A percentile compares a stretch with the other conserved stretches of the same genome.
Conservation (phyloP, 805 yeast species). For the Nakazawaea peltata region DNA sequence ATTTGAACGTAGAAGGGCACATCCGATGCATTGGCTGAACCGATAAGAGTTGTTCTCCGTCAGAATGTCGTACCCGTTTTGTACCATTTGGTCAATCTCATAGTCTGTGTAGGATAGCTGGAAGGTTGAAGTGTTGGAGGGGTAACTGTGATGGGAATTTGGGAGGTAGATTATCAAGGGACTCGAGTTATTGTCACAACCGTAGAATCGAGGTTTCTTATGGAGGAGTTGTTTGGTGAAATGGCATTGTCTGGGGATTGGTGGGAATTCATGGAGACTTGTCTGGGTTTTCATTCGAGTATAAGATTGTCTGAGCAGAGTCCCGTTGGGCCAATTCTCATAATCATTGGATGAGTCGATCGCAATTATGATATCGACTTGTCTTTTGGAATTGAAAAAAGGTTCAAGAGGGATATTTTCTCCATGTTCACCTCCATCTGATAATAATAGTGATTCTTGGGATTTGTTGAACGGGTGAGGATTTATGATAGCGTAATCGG, state of each 20-base stretch:
- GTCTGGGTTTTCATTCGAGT: constrained; percentile 5
- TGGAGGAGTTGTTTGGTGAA: constrained; percentile 16
- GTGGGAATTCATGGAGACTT: constrained; percentile 25
- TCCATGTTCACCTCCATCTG: constrained; percentile 43
- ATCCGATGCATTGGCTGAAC: constrained; percentile 44
- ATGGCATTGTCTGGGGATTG: constrained; percentile 24
- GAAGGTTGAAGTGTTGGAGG: constrained; percentile 53
- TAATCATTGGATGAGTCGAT: constrained; percentile 43
- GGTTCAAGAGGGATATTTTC: constrained; percentile 41
- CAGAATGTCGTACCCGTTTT: constrained; percentile 46
- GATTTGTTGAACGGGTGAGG: constrained; percentile 48
- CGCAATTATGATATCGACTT: constrained; percentile 31
- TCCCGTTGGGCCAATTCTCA: constrained; percentile 53
- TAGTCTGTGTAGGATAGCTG: constrained; percentile 37
- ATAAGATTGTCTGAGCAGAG: constrained; percentile 34
- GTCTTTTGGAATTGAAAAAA: constrained; percentile 26
- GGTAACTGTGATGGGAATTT: constrained; percentile 31
- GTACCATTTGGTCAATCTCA: constrained; percentile 37
- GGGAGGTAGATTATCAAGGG: constrained; percentile 40
- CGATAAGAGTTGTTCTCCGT: constrained; percentile 32
- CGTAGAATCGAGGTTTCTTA: constrained; percentile 29
- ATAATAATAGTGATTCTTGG: constrained; percentile 10
- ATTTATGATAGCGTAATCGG: constrained; percentile 48
- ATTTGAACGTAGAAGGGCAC: constrained; percentile 47
- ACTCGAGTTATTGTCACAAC: constrained; percentile 21